A percentile compares a stretch with the other conserved stretches of the same genome.
Conservation (phyloP, 2,329 filamentous ascomycete genomes). For the Penicillium sp. region DNA sequence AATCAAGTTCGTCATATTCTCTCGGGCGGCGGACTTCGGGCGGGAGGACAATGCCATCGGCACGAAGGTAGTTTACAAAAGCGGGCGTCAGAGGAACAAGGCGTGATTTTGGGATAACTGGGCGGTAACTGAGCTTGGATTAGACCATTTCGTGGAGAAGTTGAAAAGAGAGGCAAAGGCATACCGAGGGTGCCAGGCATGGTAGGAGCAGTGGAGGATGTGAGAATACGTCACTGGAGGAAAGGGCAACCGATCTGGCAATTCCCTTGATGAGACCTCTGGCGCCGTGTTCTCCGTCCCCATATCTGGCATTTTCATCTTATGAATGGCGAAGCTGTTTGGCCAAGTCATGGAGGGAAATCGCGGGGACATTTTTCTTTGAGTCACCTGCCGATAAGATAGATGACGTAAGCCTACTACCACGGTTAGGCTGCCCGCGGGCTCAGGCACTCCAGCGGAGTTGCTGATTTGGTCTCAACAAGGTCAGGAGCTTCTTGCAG, state of each 20-base stretch:
- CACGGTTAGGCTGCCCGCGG: neutral
- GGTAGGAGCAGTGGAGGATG: slow-evolving; percentile 92
- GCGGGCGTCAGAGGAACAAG: slow-evolving; percentile 73
- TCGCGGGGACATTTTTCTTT: slow-evolving; percentile 26
- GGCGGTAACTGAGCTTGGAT: slow-evolving; percentile 63
- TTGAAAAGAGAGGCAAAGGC: slow-evolving; percentile 14
- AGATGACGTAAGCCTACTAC: slow-evolving; percentile 13
- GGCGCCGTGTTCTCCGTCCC: slow-evolving; percentile 23
- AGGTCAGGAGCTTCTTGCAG: slow-evolving; percentile 8
- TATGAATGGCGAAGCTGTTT: neutral
- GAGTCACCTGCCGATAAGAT: slow-evolving; percentile 27
- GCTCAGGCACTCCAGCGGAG: slow-evolving; percentile 9
- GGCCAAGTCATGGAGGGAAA: slow-evolving; percentile 7
- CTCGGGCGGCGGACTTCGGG: slow-evolving; percentile 41
- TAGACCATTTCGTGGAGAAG: slow-evolving; percentile 7
- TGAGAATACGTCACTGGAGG: slow-evolving; percentile 82
- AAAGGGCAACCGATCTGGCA: slow-evolving; percentile 61
- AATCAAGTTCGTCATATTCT: slow-evolving; percentile 53
- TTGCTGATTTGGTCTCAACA: slow-evolving; percentile 13
- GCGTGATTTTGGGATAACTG: slow-evolving; percentile 79
- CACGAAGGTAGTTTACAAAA: slow-evolving; percentile 84
- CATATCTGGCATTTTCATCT: slow-evolving; percentile 31
- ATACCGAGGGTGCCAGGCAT: slow-evolving; percentile 82
- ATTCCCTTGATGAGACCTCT: slow-evolving; percentile 18
- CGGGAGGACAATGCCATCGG: slow-evolving; percentile 86